Evolutionary conservation across 352 stramenopile genomes (phyloP), one percentile per base, ranked within the genome.

Genomic region (Pythium sukuiense): DNA sequence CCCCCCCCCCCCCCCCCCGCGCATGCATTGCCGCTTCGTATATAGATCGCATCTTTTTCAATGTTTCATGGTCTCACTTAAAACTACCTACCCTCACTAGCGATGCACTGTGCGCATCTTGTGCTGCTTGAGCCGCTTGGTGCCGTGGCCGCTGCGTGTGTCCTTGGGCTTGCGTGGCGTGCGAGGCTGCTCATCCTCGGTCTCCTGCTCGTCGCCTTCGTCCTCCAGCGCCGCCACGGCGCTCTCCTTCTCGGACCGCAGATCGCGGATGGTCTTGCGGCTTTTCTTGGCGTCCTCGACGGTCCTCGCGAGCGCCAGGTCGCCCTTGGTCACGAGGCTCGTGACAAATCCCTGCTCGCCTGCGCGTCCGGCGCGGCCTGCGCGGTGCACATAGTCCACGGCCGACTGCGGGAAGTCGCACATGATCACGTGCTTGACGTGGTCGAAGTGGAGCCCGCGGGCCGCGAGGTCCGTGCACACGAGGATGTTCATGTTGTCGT

Each of bases 361-460:
- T 3, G 82, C 84, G 52, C 86, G 73, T 0, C 86, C 86, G 0
- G 86, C 90, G 24, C 86, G 82, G 6, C 87, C 87, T 32, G 85
- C 87, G 26, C 96, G 90, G 78, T 99, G 96, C 52, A 99, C 87
- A 78, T 98, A 97, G 71, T 97, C 82, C 24, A 98, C 93, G 20
- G 95, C 92, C 46, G 90, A 96, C 30, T 81, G 80, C 0, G 95
- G 93, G 67, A 98, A 98, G 73, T 98, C 92, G 49, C 98, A 89
- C 76, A 98, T 96, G 18, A 99, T 77, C 12, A 99, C 89, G 50
- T 95, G 89, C 62, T 88, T 88, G 14, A 98, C 91, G 16, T 78
- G 72, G 9, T 85, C 79, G 49, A 98, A 87, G 72, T 99, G 92
- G 46, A 99, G 73, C 32, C 96, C 94, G 45, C 96, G 81, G n/a